Evolutionary conservation across 2,329 filamentous ascomycete species (phyloP), one percentile per base, ranked within the genome.

Genomic region (Bipolaris cookei): DNA sequence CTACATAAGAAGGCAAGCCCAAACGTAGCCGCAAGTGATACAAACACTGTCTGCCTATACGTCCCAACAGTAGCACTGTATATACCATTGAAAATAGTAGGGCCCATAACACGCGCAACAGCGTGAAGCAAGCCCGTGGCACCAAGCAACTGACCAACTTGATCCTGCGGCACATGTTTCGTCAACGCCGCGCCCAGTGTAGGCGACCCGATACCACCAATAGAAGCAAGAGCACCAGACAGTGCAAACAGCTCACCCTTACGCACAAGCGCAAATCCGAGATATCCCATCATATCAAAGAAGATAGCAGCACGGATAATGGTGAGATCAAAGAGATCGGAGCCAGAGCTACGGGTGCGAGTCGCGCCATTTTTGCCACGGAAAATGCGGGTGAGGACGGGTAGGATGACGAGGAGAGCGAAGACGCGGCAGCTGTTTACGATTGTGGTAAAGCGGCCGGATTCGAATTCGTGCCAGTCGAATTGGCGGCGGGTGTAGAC

Each of bases 121-220:
- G 92, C 90, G 76, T 98, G 94, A 56, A 98, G 78, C 59, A 98
- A 81, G 0, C 94, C 95, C 14, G 89, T 89, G 1, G 92, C 93
- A 20, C 95, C 95, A 0, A 99, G 83, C n/a, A 98, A 80, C 73
- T 95, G 88, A 0, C 95, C 95, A 0, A 95, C 89, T 44, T 86
- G 85, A 62, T 95, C 90, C 0, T 87, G 82, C 0, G 93, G 91
- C 0, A 98, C 89, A 74, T 98, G 95, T 73, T 97, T 98, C 18
- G 92, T 97, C 48, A 97, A 80, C 0, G 90, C 85, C 1, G 90
- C 89, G 70, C 96, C 92, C 47, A 96, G 82, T 0, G 91, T 95
- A 1, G 95, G 93, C 34, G 89, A 89, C 0, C 90, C 93, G 43
- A 98, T 88, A 1, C 93, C 93, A 21, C 94, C 94, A 37, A 96